These are phyloP conservation scores for Poronia punctata DNA, from an alignment of 495 filamentous ascomycete genomes.

Conservation along the genomic window DNA sequence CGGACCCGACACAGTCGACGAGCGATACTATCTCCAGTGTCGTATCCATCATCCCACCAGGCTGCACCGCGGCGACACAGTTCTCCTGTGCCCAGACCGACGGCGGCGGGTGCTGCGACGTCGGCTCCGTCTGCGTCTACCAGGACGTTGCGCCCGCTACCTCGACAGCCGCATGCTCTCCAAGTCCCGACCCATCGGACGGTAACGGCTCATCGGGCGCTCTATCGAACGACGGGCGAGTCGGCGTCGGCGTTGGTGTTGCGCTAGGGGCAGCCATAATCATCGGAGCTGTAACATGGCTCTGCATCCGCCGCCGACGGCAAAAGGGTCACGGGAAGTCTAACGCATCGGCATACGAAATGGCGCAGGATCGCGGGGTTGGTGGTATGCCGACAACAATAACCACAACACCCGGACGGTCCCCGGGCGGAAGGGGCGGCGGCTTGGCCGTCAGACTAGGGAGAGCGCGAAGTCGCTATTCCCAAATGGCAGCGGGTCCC, in stretches of 20 bases:
- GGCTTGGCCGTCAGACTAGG: neutral
- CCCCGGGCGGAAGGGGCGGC: conserved; percentile 3
- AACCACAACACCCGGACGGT: too few species aligned
- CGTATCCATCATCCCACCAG: conserved; percentile 26
- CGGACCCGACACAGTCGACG: conserved; percentile 15
- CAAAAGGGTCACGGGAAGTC: neutral
- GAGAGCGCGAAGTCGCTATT: conserved; percentile 3
- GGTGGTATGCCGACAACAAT: conserved; percentile 2
- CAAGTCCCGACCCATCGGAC: conserved; percentile 9
- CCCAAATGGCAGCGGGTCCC: conserved; percentile 3
- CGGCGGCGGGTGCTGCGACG: conserved; percentile 67
- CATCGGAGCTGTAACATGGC: conserved; percentile 31
- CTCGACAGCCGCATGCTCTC: conserved; percentile 21
- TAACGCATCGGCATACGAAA: conserved; percentile 1
- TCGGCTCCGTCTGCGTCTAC: conserved; percentile 59
- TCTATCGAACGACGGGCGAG: conserved; percentile 33
- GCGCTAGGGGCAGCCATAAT: conserved; percentile 30
- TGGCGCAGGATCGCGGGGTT: conserved; percentile 2
- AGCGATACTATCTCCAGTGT: conserved; percentile 7
- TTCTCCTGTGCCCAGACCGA: conserved; percentile 61
- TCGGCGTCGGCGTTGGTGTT: conserved; percentile 40
- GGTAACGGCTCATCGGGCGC: conserved; percentile 7
- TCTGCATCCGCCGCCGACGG: conserved; percentile 26
- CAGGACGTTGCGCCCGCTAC: conserved; percentile 41
- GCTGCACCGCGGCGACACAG: conserved; percentile 68